Evolutionary conservation across 2,329 filamentous ascomycete species (phyloP), one percentile per base, ranked within the genome.

Genomic region (Cladosporium sp.): DNA sequence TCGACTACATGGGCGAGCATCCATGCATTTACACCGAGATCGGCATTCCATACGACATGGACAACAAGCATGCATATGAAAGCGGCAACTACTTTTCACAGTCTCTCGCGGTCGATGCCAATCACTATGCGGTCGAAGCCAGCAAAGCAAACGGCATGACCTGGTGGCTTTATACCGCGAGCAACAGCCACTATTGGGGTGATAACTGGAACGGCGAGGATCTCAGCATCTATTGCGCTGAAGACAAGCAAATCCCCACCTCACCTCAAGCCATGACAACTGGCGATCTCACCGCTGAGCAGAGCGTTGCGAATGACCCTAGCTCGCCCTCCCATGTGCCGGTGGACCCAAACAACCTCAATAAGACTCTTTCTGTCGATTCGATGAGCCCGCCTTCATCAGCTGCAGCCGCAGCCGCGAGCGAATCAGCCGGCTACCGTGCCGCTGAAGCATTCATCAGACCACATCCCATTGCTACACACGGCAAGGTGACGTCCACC

Each of bases 171-270:
- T 98, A 98, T 67, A 83, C 82, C 54, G 79, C 81, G 1, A 57
- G 87, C 78, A 98, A 97, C 65, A 85, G 85, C 54, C 93, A 98
- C 64, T 76, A 85, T 62, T 85, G 88, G 71, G 93, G 93, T 49
- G 93, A 98, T 62, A 83, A 89, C 57, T 98, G 93, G 93, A 98
- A 98, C 59, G 93, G 93, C 40, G 93, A 98, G 68, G 93, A 98
- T 66, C 71, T 98, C 29, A 96, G 91, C 4, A 93, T 98, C 49
- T 86, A 83, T 64, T 96, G 89, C 0, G 60, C 81, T 4, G 91
- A 98, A 64, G 94, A 98, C 67, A 84, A 82, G 27, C 71, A 78
- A 42, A 67, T 83, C 1, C 76, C 73, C 16, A 61, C 66, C 41
- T 64, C 68, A n/a, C 58, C 62, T 65, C 85, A 49, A 7, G 52